These are phyloP conservation scores for Pulchroboletus neoregius DNA, from an alignment of 1,284 basidiomycete species.

Conservation along the genomic window DNA sequence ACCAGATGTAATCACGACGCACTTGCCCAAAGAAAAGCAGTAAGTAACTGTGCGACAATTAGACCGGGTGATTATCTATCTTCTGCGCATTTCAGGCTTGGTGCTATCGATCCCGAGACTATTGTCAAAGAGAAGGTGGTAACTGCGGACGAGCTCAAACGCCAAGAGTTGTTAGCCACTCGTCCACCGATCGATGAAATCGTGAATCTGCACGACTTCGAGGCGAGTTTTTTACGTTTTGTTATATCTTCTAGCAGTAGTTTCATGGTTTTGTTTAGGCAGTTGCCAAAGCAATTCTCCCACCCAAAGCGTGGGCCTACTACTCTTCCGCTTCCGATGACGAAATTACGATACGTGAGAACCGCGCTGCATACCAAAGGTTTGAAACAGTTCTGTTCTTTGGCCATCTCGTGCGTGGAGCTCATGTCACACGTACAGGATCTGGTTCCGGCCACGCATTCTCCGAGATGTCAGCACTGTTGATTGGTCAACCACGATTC, in stretches of 20 bases:
- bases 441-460: slow-evolving; percentile 75
- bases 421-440: slow-evolving; percentile 30
- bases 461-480: slow-evolving; percentile 61
- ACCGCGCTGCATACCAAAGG: slow-evolving; percentile 63
- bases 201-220: slow-evolving; percentile 71
- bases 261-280: slow-evolving; percentile 29
- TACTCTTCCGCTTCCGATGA: slow-evolving; percentile 63
- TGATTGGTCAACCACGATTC: slow-evolving; percentile 57
- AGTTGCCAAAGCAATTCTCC: slow-evolving; percentile 51
- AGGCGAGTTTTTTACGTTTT: slow-evolving; percentile 33
- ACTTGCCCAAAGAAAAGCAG: slow-evolving; percentile 52
- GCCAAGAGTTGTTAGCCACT: slow-evolving; percentile 37
- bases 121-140: slow-evolving; percentile 43
- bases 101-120: slow-evolving; percentile 47
- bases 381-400: slow-evolving; percentile 21
- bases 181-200: slow-evolving; percentile 57
- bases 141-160: slow-evolving; percentile 42
- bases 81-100: slow-evolving; percentile 15
- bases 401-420: slow-evolving; percentile 5
- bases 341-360: slow-evolving; percentile 67
- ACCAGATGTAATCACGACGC: slow-evolving; percentile 58
- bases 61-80: neutral
- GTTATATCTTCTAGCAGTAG: neutral
- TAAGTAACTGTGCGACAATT: slow-evolving; percentile 25
- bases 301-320: slow-evolving; percentile 61